A percentile compares a stretch with the other conserved stretches of the same genome.
phyloP scores from a whole-genome alignment of 2,329 filamentous ascomycete species.

The Alternaria arbusti region DNA sequence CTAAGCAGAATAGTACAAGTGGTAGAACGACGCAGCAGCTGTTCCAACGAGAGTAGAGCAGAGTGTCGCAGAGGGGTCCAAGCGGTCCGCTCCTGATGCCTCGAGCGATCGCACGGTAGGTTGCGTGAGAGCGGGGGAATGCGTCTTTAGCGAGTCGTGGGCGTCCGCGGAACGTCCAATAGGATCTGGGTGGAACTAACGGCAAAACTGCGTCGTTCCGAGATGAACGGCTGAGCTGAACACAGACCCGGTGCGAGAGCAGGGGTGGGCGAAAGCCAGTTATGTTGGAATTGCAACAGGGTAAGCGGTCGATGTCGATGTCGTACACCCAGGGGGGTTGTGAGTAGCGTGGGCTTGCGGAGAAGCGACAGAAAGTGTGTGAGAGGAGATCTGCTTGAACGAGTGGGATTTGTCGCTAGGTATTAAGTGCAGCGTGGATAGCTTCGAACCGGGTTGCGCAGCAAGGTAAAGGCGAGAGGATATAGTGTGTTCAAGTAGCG shows the following conservation, averaged over 20 bases:
- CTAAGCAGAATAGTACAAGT: constrained; percentile 11
- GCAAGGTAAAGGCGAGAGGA: constrained; percentile 39
- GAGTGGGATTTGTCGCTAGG: constrained; percentile 44
- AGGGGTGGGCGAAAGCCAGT: constrained; percentile 17
- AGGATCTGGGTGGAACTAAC: constrained; percentile 30
- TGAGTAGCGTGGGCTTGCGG: constrained; percentile 30
- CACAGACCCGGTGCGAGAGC: constrained; percentile 19
- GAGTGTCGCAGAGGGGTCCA: constrained; percentile 30
- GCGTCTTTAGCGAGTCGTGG: constrained; percentile 44
- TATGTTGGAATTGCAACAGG: constrained; percentile 15
- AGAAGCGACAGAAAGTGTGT: constrained; percentile 26
- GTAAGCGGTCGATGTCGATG: constrained; percentile 19
- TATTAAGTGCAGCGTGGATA: constrained; percentile 32
- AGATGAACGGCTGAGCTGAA: constrained; percentile 26
- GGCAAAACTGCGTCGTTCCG: constrained; percentile 31
- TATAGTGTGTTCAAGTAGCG: constrained; percentile 44
- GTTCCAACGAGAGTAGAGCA: constrained; percentile 12
- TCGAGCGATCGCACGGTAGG: constrained; percentile 40
- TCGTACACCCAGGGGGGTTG: constrained; percentile 24
- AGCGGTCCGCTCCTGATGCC: constrained; percentile 32
- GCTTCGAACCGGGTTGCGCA: constrained; percentile 34
- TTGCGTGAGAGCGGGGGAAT: constrained; percentile 43
- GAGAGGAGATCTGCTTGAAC: constrained; percentile 42
- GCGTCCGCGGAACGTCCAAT: constrained; percentile 37
- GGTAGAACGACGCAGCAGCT: constrained; percentile 15